Evolutionary conservation across 345 rosid genomes (phyloP).

Genomic region (Salix suchowensis): DNA sequence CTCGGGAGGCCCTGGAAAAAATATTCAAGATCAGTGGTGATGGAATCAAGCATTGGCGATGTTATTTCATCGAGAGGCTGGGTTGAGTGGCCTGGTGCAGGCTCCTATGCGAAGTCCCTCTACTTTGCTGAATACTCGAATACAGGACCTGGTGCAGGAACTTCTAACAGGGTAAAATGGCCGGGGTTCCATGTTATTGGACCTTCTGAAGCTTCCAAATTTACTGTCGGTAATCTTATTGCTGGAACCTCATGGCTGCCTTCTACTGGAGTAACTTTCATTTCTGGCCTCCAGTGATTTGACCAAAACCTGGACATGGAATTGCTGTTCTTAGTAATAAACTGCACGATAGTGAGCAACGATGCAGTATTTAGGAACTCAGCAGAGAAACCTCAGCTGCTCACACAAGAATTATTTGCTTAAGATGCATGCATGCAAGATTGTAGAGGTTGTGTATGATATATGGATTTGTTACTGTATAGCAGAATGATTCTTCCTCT

Average conservation of each 20-base stretch:
- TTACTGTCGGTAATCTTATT: slow-evolving; percentile 46
- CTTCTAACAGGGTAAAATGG: slow-evolving; percentile 42
- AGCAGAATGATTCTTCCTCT: too few species aligned
- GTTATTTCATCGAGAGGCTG: slow-evolving; percentile 51
- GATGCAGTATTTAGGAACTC: too few species aligned
- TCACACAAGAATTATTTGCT: too few species aligned
- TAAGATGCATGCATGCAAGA: too few species aligned
- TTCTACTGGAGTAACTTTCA: slow-evolving; percentile 51
- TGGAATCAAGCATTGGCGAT: slow-evolving; percentile 58
- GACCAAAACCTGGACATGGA: too few species aligned
- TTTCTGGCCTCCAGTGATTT: slow-evolving; percentile 40
- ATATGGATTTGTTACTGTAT: too few species aligned
- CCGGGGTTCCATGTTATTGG: slow-evolving; percentile 47
- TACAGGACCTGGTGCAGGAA: slow-evolving; percentile 43
- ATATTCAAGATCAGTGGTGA: slow-evolving; percentile 65
- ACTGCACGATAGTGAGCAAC: too few species aligned
- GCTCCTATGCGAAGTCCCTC: slow-evolving; percentile 23
- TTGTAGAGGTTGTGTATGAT: too few species aligned
- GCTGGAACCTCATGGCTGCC: slow-evolving; percentile 55
- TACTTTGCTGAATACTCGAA: slow-evolving; percentile 54
- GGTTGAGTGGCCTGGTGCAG: slow-evolving; percentile 62
- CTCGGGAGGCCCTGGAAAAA: slow-evolving; percentile 80
- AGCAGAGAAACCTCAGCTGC: too few species aligned
- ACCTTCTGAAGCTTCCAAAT: slow-evolving; percentile 35
- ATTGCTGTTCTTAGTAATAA: too few species aligned